Conservation (phyloP, 2,329 filamentous ascomycete species). For the Emericellopsis cladophorae region DNA sequence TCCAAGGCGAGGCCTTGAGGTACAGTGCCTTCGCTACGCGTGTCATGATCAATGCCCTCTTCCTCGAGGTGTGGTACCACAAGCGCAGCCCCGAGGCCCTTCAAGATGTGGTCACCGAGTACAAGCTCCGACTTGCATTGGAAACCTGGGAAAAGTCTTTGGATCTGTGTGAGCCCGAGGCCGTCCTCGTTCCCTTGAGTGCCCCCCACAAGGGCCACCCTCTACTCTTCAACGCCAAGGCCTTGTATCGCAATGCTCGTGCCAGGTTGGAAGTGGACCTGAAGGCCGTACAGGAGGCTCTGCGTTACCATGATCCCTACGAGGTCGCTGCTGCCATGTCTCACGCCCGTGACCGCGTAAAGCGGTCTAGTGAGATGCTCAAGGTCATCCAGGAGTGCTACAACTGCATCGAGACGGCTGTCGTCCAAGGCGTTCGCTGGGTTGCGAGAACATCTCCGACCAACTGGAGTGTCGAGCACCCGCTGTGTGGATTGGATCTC, state of each 20-base stretch:
- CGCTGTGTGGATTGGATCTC: slow-evolving; percentile 87
- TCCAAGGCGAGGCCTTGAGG: slow-evolving; percentile 78
- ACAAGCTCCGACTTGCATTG: slow-evolving; percentile 87
- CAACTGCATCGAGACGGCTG: slow-evolving; percentile 93
- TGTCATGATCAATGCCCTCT: slow-evolving; percentile 97
- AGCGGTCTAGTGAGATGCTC: slow-evolving; percentile 93
- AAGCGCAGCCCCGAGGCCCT: slow-evolving; percentile 96
- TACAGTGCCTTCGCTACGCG: slow-evolving; percentile 96
- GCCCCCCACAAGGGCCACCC: slow-evolving; percentile 94
- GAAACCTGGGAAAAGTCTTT: slow-evolving; percentile 99
- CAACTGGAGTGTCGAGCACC: slow-evolving; percentile 98
- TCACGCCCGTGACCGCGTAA: slow-evolving; percentile 82
- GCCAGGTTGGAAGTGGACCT: slow-evolving; percentile 88
- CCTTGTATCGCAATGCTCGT: slow-evolving; percentile 88
- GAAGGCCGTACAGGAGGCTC: slow-evolving; percentile 88
- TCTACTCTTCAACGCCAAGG: slow-evolving; percentile 95
- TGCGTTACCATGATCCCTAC: slow-evolving; percentile 93
- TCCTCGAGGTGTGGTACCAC: slow-evolving; percentile 97
- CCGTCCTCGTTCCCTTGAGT: slow-evolving; percentile 75
- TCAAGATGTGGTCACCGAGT: slow-evolving; percentile 95
- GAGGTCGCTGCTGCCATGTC: slow-evolving; percentile 97
- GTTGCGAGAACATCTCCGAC: slow-evolving; percentile 95
- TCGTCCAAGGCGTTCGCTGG: slow-evolving; percentile 90
- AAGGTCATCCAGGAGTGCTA: slow-evolving; percentile 97
- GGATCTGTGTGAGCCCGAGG: slow-evolving; percentile 84